phyloP scores from a whole-genome alignment of 768 basidiomycete species.

The Tulasnella sp. region DNA sequence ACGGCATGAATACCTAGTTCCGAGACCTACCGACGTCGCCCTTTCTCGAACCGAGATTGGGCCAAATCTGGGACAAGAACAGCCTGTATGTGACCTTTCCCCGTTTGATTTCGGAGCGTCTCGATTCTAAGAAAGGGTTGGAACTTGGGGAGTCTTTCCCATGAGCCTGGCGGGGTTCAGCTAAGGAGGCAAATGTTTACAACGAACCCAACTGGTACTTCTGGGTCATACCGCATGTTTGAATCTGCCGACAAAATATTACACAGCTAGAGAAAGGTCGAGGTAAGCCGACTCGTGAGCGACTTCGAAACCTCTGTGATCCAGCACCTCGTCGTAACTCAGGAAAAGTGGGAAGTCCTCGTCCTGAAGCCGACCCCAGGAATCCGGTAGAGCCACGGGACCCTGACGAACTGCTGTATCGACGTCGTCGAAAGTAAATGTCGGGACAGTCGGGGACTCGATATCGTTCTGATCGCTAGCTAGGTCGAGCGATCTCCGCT shows the following conservation, averaged over 20 bases:
- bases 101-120: neutral
- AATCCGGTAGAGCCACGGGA: neutral
- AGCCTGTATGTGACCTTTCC: slow-evolving; percentile 31
- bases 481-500: neutral
- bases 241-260: slow-evolving; percentile 37
- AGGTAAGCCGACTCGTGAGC: too few relatives aligned
- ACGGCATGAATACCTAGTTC: slow-evolving; percentile 28
- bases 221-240: neutral
- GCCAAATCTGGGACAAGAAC: slow-evolving; percentile 47
- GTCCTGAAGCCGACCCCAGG: neutral
- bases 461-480: too few relatives aligned
- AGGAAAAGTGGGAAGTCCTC: slow-evolving; percentile 13
- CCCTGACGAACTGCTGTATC: neutral
- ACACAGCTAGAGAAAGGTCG: slow-evolving; percentile 30
- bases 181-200: too few relatives aligned
- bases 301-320: neutral
- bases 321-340: slow-evolving; percentile 12
- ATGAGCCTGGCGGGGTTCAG: neutral
- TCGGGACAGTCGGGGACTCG: too few relatives aligned
- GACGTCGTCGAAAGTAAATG: too few relatives aligned
- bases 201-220: neutral
- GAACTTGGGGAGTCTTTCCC: too few relatives aligned
- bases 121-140: neutral
- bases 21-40: slow-evolving; percentile 34
- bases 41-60: slow-evolving; percentile 36